Evolutionary conservation across 2,329 filamentous ascomycete genomes (phyloP).

Genomic region (Metarhizium sp.): DNA sequence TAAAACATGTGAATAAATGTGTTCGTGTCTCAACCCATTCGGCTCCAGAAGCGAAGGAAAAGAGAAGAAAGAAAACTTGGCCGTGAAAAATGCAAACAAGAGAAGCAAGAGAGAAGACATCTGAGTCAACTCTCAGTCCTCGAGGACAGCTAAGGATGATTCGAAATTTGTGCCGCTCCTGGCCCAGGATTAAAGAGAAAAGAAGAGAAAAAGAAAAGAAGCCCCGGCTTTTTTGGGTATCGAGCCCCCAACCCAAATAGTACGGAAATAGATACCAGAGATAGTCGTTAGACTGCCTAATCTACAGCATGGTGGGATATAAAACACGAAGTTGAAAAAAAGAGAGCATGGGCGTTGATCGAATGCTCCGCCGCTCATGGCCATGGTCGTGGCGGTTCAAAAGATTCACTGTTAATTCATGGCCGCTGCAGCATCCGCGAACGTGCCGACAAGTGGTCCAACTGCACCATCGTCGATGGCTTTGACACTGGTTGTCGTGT

Average conservation of each 20-base stretch:
- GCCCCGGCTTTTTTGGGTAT: background rate
- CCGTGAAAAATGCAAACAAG: background rate
- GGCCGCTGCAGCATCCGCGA: conserved; percentile 48
- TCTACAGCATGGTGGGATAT: background rate
- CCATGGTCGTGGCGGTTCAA: background rate
- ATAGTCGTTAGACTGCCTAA: background rate
- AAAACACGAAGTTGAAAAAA: background rate
- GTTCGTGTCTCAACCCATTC: background rate
- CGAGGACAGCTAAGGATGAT: background rate
- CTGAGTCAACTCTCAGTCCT: background rate
- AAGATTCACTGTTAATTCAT: conserved; percentile 26
- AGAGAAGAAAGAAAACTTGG: background rate
- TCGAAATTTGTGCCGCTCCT: background rate
- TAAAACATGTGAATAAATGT: conserved; percentile 2
- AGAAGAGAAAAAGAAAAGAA: background rate
- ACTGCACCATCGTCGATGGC: conserved; percentile 24
- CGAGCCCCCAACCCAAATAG: background rate
- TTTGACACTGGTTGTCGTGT: conserved; percentile 22
- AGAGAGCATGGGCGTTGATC: background rate
- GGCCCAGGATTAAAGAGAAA: background rate
- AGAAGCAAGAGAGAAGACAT: background rate
- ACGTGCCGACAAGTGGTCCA: conserved; percentile 46
- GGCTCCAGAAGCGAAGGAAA: background rate
- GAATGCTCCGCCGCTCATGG: background rate
- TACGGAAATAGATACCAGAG: background rate